Conservation (phyloP, 768 basidiomycete species). For the Steccherinum ochraceum region DNA sequence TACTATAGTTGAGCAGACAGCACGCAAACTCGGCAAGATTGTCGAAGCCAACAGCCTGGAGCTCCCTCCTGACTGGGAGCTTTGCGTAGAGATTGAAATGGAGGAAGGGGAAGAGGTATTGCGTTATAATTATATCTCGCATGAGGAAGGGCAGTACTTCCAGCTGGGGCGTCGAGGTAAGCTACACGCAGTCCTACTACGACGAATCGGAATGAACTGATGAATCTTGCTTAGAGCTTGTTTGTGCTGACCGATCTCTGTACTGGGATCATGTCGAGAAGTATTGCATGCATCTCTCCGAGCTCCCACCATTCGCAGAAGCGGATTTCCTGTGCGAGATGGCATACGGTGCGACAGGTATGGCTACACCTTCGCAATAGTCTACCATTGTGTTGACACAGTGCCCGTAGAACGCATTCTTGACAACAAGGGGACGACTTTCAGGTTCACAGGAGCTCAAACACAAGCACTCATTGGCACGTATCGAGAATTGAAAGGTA, state of each 20-base stretch:
- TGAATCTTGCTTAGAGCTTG: slow-evolving; percentile 23
- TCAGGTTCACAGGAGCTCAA: not conserved
- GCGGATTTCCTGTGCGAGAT: slow-evolving; percentile 17
- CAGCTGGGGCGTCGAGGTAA: not conserved
- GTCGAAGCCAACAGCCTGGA: slow-evolving; percentile 17
- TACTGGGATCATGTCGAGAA: slow-evolving; percentile 15
- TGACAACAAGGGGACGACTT: not conserved
- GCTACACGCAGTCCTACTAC: not conserved
- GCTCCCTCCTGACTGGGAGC: not conserved
- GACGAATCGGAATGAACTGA: slow-evolving; percentile 25
- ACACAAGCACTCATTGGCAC: not conserved
- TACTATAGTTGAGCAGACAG: not conserved
- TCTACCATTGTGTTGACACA: too few species aligned
- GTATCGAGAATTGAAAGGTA: not conserved
- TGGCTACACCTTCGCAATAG: slow-evolving; percentile 2
- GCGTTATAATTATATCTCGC: not conserved
- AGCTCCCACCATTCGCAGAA: slow-evolving; percentile 11
- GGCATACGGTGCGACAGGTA: slow-evolving; percentile 18
- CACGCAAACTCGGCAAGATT: slow-evolving; percentile 21
- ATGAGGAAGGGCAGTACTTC: not conserved
- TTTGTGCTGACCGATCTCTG: slow-evolving; percentile 27
- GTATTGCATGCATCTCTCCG: slow-evolving; percentile 14
- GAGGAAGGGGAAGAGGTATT: not conserved
- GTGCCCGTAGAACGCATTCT: not conserved
- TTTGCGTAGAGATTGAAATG: not conserved